phyloP scores from a whole-genome alignment of 2,329 filamentous ascomycete species.

The Cercospora zeina region DNA sequence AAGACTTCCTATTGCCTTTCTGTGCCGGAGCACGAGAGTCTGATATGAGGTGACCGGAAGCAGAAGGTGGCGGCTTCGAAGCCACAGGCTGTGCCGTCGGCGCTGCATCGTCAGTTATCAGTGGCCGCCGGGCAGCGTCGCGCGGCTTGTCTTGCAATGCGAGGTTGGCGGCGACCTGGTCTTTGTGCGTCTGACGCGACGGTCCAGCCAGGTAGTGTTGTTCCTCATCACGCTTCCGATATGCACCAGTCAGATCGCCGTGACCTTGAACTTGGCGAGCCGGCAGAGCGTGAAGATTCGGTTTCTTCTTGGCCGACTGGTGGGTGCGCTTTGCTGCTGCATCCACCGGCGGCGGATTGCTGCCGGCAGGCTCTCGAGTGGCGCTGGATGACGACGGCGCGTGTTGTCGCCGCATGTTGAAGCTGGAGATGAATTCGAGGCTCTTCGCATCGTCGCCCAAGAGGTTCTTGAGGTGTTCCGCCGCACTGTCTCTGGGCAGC shows the following conservation, averaged over 20 bases:
- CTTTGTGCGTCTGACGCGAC: constrained; percentile 43
- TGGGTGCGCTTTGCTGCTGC: constrained; percentile 26
- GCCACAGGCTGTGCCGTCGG: constrained; percentile 46
- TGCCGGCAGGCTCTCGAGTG: constrained; percentile 6
- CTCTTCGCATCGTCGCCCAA: constrained; percentile 80
- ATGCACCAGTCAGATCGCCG: constrained; percentile 66
- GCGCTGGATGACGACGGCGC: constrained; percentile 30
- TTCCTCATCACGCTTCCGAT: constrained; percentile 71
- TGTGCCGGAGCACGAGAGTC: constrained; percentile 59
- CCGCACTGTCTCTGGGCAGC: constrained; percentile 74
- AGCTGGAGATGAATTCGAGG: constrained; percentile 69
- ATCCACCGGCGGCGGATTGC: constrained; percentile 22
- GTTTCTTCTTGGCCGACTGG: constrained; percentile 45
- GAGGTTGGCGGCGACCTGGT: constrained; percentile 47
- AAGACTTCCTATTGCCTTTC: constrained; percentile 51
- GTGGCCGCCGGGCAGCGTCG: constrained; percentile 49
- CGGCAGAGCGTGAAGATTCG: constrained; percentile 42
- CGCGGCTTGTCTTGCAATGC: constrained; percentile 54
- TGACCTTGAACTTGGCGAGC: constrained; percentile 57
- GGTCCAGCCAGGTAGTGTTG: constrained; percentile 61
- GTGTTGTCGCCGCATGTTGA: constrained; percentile 65
- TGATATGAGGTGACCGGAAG: constrained; percentile 76
- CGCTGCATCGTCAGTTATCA: constrained; percentile 48
- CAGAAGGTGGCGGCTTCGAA: constrained; percentile 62
- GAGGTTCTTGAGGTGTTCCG: constrained; percentile 81